These are phyloP conservation scores for Backusella luteola DNA, from an alignment of 192 early-diverging fungal species.

Conservation along the genomic window DNA sequence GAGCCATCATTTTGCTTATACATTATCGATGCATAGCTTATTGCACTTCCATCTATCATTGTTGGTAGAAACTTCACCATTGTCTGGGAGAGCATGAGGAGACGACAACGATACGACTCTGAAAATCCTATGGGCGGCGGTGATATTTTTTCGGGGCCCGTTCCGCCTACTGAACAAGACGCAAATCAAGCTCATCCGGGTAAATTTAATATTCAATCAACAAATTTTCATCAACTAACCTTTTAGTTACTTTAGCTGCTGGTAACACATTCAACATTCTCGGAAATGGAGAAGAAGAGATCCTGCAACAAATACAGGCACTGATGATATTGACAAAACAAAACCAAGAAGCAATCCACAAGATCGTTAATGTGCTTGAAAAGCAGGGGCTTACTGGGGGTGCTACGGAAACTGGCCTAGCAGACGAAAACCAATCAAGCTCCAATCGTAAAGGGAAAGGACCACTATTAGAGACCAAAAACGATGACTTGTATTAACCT, in stretches of 20 bases:
- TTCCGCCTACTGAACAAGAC: slow-evolving; percentile 1
- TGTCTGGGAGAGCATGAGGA: slow-evolving; percentile 76
- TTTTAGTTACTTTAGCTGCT: neutral
- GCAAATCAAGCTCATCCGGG: neutral
- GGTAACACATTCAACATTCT: neutral
- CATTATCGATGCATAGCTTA: slow-evolving; percentile 45
- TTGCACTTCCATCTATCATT: slow-evolving; percentile 82
- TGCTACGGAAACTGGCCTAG: neutral
- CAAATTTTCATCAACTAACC: neutral
- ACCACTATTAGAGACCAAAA: neutral
- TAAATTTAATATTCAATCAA: neutral
- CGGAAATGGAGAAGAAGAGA: slow-evolving; percentile 1
- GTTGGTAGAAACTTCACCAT: slow-evolving; percentile 81
- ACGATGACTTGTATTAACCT: neutral
- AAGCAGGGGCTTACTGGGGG: neutral
- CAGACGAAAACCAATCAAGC: neutral
- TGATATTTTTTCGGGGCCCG: neutral
- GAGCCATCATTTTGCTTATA: neutral
- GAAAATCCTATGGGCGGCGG: neutral
- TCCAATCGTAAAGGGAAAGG: slow-evolving; percentile 9
- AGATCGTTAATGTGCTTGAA: slow-evolving; percentile 26
- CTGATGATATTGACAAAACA: slow-evolving; percentile 21
- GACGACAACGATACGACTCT: slow-evolving; percentile 9
- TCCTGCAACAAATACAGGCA: slow-evolving; percentile 25
- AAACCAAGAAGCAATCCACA: slow-evolving; percentile 30